Conservation (phyloP, 2,329 filamentous ascomycete species). For the Leptographium procerum region DNA sequence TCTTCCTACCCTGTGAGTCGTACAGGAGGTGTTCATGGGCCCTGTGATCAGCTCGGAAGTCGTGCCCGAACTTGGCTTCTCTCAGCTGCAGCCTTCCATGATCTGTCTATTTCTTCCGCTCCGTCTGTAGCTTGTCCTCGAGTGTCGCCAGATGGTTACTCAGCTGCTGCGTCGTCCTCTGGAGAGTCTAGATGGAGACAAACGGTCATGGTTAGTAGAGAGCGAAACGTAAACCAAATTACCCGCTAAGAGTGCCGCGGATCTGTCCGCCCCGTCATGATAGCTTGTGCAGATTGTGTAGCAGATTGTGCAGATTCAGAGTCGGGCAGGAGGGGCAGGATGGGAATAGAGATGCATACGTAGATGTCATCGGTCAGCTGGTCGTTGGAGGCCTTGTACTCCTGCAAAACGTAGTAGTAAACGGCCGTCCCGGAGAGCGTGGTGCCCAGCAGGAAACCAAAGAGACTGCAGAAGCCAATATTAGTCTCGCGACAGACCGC, state of each 20-base stretch:
- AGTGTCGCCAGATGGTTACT: constrained; percentile 72
- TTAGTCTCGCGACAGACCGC: not conserved
- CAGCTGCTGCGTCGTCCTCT: constrained; percentile 76
- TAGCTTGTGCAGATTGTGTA: no score
- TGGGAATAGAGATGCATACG: constrained; percentile 42
- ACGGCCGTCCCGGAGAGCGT: constrained; percentile 68
- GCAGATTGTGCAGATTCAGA: no score
- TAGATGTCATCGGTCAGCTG: constrained; percentile 92
- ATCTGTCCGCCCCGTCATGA: no score
- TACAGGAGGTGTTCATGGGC: not conserved
- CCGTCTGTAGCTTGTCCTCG: constrained; percentile 65
- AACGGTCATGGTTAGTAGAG: constrained; percentile 14
- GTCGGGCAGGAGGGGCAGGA: not conserved
- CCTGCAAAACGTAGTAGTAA: constrained; percentile 86
- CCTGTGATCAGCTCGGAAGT: not conserved
- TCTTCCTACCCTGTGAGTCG: not conserved
- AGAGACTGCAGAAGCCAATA: constrained; percentile 49
- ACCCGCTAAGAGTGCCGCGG: no score
- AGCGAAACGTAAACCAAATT: no score
- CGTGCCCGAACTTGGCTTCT: not conserved
- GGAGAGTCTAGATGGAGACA: constrained; percentile 53
- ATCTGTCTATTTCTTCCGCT: constrained; percentile 53
- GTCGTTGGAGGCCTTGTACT: constrained; percentile 90
- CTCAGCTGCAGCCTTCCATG: not conserved
- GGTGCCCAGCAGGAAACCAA: constrained; percentile 83